Conservation (phyloP, 768 basidiomycete genomes). For the Pulveroboletus ravenelii region DNA sequence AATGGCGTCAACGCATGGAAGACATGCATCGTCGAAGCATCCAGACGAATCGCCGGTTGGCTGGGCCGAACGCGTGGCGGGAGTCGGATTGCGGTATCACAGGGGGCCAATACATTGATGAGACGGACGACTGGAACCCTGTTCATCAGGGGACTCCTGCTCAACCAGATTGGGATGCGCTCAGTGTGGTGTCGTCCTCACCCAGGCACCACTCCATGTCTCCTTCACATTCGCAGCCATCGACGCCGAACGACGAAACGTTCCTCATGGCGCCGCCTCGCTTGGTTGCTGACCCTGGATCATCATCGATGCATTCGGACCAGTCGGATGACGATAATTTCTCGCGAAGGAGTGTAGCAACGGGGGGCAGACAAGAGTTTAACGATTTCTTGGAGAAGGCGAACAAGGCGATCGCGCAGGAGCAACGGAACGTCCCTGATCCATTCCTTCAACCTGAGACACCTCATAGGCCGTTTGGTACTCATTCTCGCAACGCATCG, state of each 20-base stretch:
- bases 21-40: slow-evolving; percentile 92
- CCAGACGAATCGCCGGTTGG: slow-evolving; percentile 57
- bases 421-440: slow-evolving; percentile 74
- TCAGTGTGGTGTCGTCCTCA: slow-evolving; percentile 44
- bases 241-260: slow-evolving; percentile 44
- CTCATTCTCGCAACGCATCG: slow-evolving; percentile 74
- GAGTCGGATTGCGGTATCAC: slow-evolving; percentile 58
- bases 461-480: slow-evolving; percentile 72
- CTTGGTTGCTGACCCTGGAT: slow-evolving; percentile 26
- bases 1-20: slow-evolving; percentile 95
- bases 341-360: slow-evolving; percentile 31
- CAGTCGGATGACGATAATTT: slow-evolving; percentile 61
- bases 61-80: slow-evolving; percentile 74
- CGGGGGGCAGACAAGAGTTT: slow-evolving; percentile 44
- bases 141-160: slow-evolving; percentile 57
- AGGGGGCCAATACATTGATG: slow-evolving; percentile 45
- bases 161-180: slow-evolving; percentile 73
- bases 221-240: slow-evolving; percentile 59
- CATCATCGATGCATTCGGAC: slow-evolving; percentile 39
- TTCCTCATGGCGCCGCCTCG: slow-evolving; percentile 35
- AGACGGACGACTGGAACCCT: slow-evolving; percentile 79
- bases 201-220: slow-evolving; percentile 43
- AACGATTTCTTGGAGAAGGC: slow-evolving; percentile 81
- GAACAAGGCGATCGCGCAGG: slow-evolving; percentile 76
- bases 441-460: slow-evolving; percentile 69